phyloP scores from a whole-genome alignment of 2,329 filamentous ascomycete species.

The Fragosphaeria purpurea region DNA sequence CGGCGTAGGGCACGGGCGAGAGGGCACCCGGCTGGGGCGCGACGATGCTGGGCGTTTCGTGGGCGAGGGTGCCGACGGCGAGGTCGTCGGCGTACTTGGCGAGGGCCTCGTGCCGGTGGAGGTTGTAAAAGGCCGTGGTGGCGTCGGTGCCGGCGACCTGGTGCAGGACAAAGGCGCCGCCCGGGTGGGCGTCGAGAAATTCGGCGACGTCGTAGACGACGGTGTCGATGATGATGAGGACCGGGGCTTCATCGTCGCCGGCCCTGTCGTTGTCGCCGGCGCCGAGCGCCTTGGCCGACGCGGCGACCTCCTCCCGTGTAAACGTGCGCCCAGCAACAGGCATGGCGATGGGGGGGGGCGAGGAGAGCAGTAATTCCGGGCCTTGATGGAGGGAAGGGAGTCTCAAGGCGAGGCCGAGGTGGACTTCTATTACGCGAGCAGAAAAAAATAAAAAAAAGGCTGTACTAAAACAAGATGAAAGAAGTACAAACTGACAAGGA shows the following conservation, averaged over 20 bases:
- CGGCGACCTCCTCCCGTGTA: constrained; percentile 55
- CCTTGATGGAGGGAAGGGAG: too few relatives aligned
- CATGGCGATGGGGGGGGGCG: constrained; percentile 16
- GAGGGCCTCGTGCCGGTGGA: constrained; percentile 84
- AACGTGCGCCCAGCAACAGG: constrained; percentile 37
- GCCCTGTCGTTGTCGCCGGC: constrained; percentile 58
- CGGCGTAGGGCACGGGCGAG: constrained; percentile 70
- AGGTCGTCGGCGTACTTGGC: constrained; percentile 64
- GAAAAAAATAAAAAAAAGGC: too few relatives aligned
- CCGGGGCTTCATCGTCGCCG: constrained; percentile 45
- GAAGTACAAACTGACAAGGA: too few relatives aligned
- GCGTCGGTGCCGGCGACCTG: constrained; percentile 77
- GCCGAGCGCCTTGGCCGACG: constrained; percentile 38
- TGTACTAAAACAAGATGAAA: too few relatives aligned
- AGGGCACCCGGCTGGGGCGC: constrained; percentile 61
- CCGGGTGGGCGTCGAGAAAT: constrained; percentile 77
- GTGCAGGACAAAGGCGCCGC: constrained; percentile 66
- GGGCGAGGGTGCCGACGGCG: constrained; percentile 63
- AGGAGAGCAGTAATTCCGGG: too few relatives aligned
- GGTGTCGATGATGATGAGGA: constrained; percentile 80
- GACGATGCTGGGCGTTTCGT: constrained; percentile 66
- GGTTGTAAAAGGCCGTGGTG: constrained; percentile 79
- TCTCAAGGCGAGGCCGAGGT: too few relatives aligned
- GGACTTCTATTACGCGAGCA: too few relatives aligned
- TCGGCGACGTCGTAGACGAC: constrained; percentile 81